A percentile compares a stretch with the other conserved stretches of the same genome.
Evolutionary conservation across 2,329 filamentous ascomycete genomes (phyloP).

Genomic region (Diaporthe vaccinii): DNA sequence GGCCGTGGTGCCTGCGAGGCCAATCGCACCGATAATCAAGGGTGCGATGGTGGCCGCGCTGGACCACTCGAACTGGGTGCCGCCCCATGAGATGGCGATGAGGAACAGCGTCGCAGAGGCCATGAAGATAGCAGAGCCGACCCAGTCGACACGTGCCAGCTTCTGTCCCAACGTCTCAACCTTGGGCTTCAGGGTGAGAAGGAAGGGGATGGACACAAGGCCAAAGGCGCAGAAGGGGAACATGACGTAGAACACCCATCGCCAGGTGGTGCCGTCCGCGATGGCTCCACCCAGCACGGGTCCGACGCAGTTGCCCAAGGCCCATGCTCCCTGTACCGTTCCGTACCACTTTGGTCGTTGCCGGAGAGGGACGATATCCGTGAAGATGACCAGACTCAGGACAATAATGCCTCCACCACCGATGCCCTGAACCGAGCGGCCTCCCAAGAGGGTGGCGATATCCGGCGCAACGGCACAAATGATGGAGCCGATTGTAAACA

Average conservation of each 20-base stretch:
- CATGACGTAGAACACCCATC: slow-evolving; percentile 64
- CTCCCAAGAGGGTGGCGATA: slow-evolving; percentile 53
- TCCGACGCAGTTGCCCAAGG: slow-evolving; percentile 56
- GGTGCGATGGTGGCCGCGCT: slow-evolving; percentile 56
- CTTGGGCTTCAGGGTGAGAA: slow-evolving; percentile 56
- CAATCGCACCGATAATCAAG: slow-evolving; percentile 57
- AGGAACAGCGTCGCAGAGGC: slow-evolving; percentile 59
- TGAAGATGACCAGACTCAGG: slow-evolving; percentile 56
- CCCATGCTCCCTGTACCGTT: slow-evolving; percentile 54
- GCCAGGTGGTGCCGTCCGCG: slow-evolving; percentile 55
- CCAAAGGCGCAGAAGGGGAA: slow-evolving; percentile 58
- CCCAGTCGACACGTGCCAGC: slow-evolving; percentile 58
- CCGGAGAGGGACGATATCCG: slow-evolving; percentile 58
- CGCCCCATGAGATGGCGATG: slow-evolving; percentile 62
- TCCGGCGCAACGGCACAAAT: slow-evolving; percentile 53
- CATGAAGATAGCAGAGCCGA: slow-evolving; percentile 61
- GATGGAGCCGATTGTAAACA: slow-evolving; percentile 60
- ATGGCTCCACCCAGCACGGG: slow-evolving; percentile 56
- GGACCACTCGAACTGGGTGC: slow-evolving; percentile 58
- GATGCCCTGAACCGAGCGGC: slow-evolving; percentile 56
- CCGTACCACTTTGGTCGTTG: slow-evolving; percentile 58
- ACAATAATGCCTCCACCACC: slow-evolving; percentile 58
- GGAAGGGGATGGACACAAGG: slow-evolving; percentile 55
- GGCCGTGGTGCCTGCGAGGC: slow-evolving; percentile 52
- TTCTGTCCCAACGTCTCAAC: slow-evolving; percentile 51